A percentile compares a stretch with the other conserved stretches of the same genome.
phyloP scores from a whole-genome alignment of 2,329 filamentous ascomycete genomes.

The Venturia carpophila region DNA sequence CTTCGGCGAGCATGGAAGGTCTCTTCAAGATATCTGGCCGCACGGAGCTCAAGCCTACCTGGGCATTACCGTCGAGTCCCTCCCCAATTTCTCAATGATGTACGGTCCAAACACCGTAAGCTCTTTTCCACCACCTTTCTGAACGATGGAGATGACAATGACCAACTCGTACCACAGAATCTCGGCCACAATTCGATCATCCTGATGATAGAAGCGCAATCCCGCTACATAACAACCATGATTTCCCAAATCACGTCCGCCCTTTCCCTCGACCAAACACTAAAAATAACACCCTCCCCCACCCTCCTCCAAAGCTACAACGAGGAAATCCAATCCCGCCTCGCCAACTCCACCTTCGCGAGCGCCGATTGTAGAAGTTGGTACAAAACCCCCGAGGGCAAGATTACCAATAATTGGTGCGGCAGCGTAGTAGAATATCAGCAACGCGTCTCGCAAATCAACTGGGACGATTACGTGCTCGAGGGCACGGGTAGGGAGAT shows the following conservation, averaged over 20 bases:
- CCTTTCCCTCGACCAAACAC: constrained; percentile 30
- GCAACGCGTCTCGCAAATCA: constrained; percentile 35
- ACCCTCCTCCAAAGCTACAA: constrained; percentile 39
- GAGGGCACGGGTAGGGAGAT: constrained; percentile 29
- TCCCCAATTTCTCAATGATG: constrained; percentile 51
- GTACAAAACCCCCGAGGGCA: constrained; percentile 49
- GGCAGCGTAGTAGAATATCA: constrained; percentile 51
- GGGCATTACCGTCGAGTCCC: constrained; percentile 43
- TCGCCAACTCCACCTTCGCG: constrained; percentile 43
- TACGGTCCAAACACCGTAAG: constrained; percentile 48
- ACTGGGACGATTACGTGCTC: constrained; percentile 41
- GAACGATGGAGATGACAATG: constrained; percentile 15
- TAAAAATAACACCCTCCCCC: constrained; percentile 41
- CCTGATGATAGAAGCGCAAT: constrained; percentile 55
- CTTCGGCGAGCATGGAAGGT: constrained; percentile 37
- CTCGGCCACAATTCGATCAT: constrained; percentile 51
- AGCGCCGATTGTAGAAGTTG: constrained; percentile 48
- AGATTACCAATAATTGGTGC: constrained; percentile 48
- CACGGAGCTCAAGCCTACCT: constrained; percentile 44
- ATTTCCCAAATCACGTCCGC: constrained; percentile 44
- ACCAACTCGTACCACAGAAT: constrained; percentile 21
- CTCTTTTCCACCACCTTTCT: constrained; percentile 27
- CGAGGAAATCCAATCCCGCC: constrained; percentile 36
- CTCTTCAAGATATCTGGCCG: constrained; percentile 47
- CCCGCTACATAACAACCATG: constrained; percentile 45